phyloP scores from a whole-genome alignment of 1,284 basidiomycete genomes.

The Phellopilus nigrolimitatus region DNA sequence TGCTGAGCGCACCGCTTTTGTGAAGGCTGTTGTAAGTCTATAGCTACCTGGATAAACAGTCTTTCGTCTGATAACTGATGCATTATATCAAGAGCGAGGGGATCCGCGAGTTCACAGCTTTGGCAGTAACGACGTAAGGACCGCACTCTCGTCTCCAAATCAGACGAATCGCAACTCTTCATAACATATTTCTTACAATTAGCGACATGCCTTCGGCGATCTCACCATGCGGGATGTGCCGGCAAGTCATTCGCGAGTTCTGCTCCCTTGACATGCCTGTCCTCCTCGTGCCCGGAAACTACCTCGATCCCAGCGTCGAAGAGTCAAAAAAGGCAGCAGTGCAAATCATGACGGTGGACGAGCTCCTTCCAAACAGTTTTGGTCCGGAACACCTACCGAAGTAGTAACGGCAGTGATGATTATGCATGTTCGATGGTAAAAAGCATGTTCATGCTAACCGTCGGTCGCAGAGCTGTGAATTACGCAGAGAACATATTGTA shows the following conservation, averaged over 20 bases:
- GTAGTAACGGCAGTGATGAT: too few species aligned
- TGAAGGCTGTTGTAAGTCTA: conserved; percentile 76
- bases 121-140: conserved; percentile 71
- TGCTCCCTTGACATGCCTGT: conserved; percentile 74
- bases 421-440: too few species aligned
- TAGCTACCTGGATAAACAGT: background rate
- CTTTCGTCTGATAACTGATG: conserved; percentile 1
- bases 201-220: conserved; percentile 63
- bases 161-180: background rate
- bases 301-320: conserved; percentile 37
- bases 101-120: conserved; percentile 55
- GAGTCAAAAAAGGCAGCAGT: conserved; percentile 45
- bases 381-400: conserved; percentile 68
- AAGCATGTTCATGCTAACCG: background rate
- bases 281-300: conserved; percentile 70
- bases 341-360: conserved; percentile 62
- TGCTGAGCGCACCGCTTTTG: conserved; percentile 84
- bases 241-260: conserved; percentile 90
- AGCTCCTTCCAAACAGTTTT: conserved; percentile 83
- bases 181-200: background rate
- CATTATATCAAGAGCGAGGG: conserved; percentile 63
- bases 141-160: background rate
- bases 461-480: too few species aligned
- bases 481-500: too few species aligned
- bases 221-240: conserved; percentile 88